phyloP scores from a whole-genome alignment of 2,329 filamentous ascomycete genomes.

The Beauveria scarabaeidicola region DNA sequence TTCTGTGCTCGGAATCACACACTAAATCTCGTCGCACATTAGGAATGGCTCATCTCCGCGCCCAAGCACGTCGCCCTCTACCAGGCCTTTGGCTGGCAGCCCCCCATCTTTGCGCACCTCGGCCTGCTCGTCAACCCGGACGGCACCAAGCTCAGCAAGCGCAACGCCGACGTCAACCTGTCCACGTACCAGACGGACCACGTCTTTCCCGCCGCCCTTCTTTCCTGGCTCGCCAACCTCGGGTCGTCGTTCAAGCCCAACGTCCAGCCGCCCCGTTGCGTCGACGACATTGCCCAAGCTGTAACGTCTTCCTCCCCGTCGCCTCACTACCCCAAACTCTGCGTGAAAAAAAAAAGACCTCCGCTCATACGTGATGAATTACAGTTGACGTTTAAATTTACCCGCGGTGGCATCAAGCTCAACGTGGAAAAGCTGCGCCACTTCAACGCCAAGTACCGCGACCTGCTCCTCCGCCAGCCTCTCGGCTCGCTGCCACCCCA shows the following conservation, averaged over 20 bases:
- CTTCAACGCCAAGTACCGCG: constrained; percentile 61
- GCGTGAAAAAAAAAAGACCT: neutral
- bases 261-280: constrained; percentile 29
- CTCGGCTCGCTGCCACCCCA: constrained; percentile 16
- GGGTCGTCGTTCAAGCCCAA: constrained; percentile 25
- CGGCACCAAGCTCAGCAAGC: constrained; percentile 80
- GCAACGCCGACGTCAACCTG: constrained; percentile 49
- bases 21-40: neutral
- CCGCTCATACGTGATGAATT: too few relatives aligned
- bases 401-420: constrained; percentile 80
- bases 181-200: constrained; percentile 40
- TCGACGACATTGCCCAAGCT: constrained; percentile 61
- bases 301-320: constrained; percentile 30
- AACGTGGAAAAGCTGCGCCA: constrained; percentile 71
- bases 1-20: neutral
- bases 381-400: constrained; percentile 79
- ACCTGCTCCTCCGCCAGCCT: constrained; percentile 23
- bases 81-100: constrained; percentile 64
- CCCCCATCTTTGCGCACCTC: constrained; percentile 72
- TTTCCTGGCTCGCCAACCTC: constrained; percentile 77
- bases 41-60: constrained; percentile 93
- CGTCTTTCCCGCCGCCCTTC: constrained; percentile 41
- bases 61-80: constrained; percentile 67
- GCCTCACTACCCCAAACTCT: neutral
- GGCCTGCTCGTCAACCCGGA: constrained; percentile 61